These are phyloP conservation scores for Zoysia japonica DNA, from an alignment of 176 grass and related monocot species.

Conservation along the genomic window DNA sequence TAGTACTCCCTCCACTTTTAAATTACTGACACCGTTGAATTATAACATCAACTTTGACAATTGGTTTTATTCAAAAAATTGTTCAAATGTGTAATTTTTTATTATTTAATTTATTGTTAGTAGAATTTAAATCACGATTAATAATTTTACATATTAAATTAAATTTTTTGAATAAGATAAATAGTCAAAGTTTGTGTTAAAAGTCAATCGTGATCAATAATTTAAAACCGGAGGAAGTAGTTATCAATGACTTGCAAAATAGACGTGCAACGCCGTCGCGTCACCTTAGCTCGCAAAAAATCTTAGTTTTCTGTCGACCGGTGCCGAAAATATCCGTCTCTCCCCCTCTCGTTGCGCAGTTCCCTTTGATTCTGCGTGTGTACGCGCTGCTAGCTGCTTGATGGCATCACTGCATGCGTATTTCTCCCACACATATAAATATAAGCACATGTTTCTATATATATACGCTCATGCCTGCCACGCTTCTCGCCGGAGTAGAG, in stretches of 20 bases:
- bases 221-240: too few relatives aligned
- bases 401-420: slow-evolving; percentile 58
- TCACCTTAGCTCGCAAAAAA: not conserved
- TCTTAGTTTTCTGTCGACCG: not conserved
- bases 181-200: not conserved
- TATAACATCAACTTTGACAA: too few relatives aligned
- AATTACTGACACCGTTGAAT: too few relatives aligned
- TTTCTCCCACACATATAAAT: not conserved
- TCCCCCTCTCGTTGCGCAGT: not conserved
- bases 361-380: not conserved
- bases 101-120: too few relatives aligned
- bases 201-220: too few relatives aligned
- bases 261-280: slow-evolving; percentile 15
- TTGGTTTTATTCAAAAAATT: too few relatives aligned
- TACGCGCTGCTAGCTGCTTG: not conserved
- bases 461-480: slow-evolving; percentile 34
- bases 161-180: too few relatives aligned
- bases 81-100: too few relatives aligned
- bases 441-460: not conserved
- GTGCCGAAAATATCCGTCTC: not conserved
- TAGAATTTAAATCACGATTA: too few relatives aligned
- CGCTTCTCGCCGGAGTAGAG: slow-evolving; percentile 4
- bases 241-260: too few relatives aligned
- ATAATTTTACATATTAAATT: too few relatives aligned
- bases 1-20: too few relatives aligned